Evolutionary conservation across 495 filamentous ascomycete species (phyloP), one percentile per base, ranked within the genome.

Genomic region (Geopyxis carbonaria): DNA sequence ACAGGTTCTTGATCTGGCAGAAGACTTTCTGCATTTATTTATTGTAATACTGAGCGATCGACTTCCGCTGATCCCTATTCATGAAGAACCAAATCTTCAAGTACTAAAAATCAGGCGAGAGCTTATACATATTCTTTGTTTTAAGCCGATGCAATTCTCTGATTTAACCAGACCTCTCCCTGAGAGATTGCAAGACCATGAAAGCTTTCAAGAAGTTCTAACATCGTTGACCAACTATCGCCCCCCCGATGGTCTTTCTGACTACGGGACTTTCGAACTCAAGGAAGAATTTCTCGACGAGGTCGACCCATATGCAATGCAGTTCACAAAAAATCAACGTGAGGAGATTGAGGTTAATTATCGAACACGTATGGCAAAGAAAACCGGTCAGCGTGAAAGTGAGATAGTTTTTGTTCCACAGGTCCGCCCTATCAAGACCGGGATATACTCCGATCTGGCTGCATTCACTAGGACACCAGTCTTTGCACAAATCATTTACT

Each of bases 341-440:
- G 89, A 99, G 50, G 89, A 99, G 55, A 80, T 86, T 0, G 89
- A 99, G 61, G 76, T 66, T 39, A 78, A 80, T 13, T 93, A 85
- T 58, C 79, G 73, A 40, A 76, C 75, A 36, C 78, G 81, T 68
- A 72, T 86, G 62, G 78, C 83, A 6, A 87, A 91, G 61, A 80
- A 79, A 61, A 84, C 78, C 0, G 86, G 89, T 1, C 80, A 81
- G 50, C 65, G 75, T 29, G 62, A 68, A 5, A 69, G 76, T 10
- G 87, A 99, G 29, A 75, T 94, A 45, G 86, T 94, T n/a, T 92
- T 78, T 54, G 87, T 94, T 57, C 85, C 89, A 2, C 85, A 73
- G 43, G 64, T 93, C 18, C 74, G 73, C n/a, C 70, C 72, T 29
- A 84, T 95, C 34, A 59, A 66, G 5, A 72, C 72, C 0, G 85